Conservation (phyloP, 176 grass and related monocot genomes). For the Carex littledalei region DNA sequence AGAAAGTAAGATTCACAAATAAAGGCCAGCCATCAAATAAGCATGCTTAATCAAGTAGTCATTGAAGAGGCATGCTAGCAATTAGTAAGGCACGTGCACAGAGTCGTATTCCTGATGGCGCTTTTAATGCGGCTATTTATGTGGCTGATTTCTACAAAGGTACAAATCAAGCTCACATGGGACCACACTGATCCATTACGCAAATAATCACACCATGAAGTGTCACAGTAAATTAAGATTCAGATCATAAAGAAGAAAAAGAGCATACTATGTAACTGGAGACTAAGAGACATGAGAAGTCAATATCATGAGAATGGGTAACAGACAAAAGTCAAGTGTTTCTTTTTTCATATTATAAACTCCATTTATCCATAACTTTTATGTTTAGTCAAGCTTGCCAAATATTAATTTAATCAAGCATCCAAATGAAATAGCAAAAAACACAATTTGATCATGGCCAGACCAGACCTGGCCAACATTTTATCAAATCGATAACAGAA, state of each 20-base stretch:
- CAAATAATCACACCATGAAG: constrained; percentile 1
- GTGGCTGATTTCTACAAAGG: not conserved
- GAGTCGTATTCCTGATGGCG: not conserved
- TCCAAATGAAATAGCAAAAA: not conserved
- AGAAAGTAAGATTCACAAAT: constrained; percentile 5
- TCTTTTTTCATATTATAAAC: not conserved
- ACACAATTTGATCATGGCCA: not conserved
- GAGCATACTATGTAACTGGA: not conserved
- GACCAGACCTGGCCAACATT: not conserved
- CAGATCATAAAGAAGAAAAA: not conserved
- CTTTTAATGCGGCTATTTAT: not conserved
- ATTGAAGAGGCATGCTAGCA: constrained; percentile 2
- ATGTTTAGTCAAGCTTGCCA: not conserved
- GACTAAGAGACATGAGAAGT: not conserved
- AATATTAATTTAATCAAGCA: not conserved
- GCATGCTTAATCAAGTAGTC: constrained; percentile 6
- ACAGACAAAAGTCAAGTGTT: constrained; percentile 16
- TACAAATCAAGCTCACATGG: not conserved
- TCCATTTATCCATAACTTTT: not conserved
- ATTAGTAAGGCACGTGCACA: constrained; percentile 21
- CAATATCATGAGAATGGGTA: constrained; percentile 7
- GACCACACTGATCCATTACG: not conserved
- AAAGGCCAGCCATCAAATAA: constrained; percentile 17
- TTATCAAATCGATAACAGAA: not conserved
- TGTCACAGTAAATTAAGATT: not conserved